Conservation (phyloP, 2,329 filamentous ascomycete genomes). For the Fonsecaea pedrosoi region DNA sequence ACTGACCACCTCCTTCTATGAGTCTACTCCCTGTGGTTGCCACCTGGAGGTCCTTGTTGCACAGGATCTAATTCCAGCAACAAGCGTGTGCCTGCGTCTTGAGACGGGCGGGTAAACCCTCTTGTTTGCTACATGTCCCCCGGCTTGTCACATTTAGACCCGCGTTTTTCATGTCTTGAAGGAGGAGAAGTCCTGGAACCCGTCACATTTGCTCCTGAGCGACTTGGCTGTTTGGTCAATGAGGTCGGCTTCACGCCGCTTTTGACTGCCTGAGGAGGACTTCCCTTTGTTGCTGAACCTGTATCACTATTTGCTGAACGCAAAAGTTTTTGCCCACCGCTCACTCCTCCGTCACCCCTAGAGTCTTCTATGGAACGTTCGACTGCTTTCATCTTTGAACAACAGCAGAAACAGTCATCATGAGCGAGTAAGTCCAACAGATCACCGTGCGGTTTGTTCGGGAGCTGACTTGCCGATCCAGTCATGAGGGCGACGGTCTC, state of each 20-base stretch:
- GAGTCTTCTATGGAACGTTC: not conserved
- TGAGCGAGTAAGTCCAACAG: slow-evolving; percentile 37
- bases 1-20: slow-evolving; percentile 1
- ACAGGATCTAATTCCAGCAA: not conserved
- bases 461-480: slow-evolving; percentile 23
- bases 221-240: not conserved
- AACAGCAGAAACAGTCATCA: slow-evolving; percentile 19
- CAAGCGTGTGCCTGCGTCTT: not conserved
- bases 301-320: not conserved
- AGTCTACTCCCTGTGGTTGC: not conserved
- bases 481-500: slow-evolving; percentile 34
- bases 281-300: not conserved
- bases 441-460: not conserved
- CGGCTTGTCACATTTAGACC: not conserved
- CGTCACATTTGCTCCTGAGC: not conserved
- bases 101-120: not conserved
- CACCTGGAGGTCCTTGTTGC: not conserved
- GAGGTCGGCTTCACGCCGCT: not conserved
- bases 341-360: not conserved
- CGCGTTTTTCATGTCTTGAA: not conserved
- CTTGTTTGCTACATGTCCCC: not conserved
- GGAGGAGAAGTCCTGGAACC: not conserved
- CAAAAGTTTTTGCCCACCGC: not conserved
- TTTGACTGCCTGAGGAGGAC: not conserved
- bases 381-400: not conserved